phyloP scores from a whole-genome alignment of 371 early-diverging fungal species.

The Phascolomyces articulosus region DNA sequence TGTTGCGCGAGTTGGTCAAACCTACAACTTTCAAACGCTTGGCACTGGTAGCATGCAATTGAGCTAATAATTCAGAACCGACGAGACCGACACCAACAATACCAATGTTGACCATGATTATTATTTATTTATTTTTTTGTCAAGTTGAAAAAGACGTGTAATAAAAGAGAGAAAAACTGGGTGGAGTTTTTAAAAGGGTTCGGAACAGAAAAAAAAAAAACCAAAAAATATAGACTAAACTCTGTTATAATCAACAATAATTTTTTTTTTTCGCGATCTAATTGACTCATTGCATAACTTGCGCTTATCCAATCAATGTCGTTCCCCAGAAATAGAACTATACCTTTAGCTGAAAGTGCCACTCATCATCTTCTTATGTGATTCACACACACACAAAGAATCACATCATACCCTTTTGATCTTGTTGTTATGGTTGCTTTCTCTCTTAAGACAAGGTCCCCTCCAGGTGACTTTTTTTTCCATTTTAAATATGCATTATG shows the following conservation, averaged over 20 bases:
- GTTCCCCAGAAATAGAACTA: neutral
- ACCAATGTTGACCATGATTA: conserved; percentile 72
- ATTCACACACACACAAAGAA: too few relatives aligned
- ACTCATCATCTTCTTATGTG: neutral
- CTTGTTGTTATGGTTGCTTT: too few relatives aligned
- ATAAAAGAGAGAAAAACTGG: neutral
- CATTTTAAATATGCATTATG: too few relatives aligned
- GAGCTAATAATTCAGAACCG: conserved; percentile 84
- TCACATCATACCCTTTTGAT: too few relatives aligned
- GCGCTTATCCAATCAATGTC: neutral
- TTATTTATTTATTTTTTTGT: neutral
- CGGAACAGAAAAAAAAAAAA: neutral
- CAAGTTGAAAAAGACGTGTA: neutral
- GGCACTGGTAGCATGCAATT: conserved; percentile 53
- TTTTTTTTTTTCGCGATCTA: neutral
- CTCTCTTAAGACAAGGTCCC: too few relatives aligned
- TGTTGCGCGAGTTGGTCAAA: conserved; percentile 69
- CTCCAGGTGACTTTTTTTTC: too few relatives aligned
- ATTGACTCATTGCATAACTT: conserved; percentile 1
- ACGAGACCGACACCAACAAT: conserved; percentile 95
- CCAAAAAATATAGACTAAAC: too few relatives aligned
- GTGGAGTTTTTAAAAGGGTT: neutral
- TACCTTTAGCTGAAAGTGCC: neutral
- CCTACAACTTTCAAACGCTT: conserved; percentile 56
- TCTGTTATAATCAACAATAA: too few relatives aligned